A percentile compares a stretch with the other conserved stretches of the same genome.
phyloP scores from a whole-genome alignment of 495 filamentous ascomycete genomes.

The Daldinia childiae region DNA sequence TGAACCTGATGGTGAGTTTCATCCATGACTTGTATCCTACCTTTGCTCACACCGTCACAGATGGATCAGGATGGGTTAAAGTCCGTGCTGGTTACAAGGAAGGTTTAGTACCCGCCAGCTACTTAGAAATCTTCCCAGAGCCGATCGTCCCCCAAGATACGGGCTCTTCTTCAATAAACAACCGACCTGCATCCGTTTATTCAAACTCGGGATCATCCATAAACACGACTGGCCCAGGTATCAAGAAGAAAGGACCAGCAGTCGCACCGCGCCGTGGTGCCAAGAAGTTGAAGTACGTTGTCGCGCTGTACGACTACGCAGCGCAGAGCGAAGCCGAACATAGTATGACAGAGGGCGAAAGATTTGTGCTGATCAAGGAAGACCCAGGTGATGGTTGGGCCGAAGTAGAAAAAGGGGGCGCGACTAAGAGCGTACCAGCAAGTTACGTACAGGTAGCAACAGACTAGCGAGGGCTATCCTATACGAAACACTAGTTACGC shows the following conservation, averaged over 20 bases:
- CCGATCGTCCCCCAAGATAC: constrained; percentile 60
- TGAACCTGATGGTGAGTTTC: constrained; percentile 84
- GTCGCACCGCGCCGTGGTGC: constrained; percentile 92
- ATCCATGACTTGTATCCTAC: constrained; percentile 6
- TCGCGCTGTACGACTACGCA: constrained; percentile 91
- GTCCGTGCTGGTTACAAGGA: constrained; percentile 73
- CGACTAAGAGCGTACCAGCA: constrained; percentile 90
- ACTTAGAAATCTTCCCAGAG: constrained; percentile 63
- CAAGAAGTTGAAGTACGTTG: constrained; percentile 94
- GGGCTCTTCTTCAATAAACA: constrained; percentile 56
- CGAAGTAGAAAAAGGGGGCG: constrained; percentile 91
- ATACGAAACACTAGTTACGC: neutral
- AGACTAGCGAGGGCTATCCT: constrained; percentile 13
- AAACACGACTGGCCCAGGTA: constrained; percentile 55
- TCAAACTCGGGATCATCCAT: constrained; percentile 82
- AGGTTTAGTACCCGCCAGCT: constrained; percentile 87
- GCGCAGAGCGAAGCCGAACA: constrained; percentile 87
- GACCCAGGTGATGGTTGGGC: constrained; percentile 95
- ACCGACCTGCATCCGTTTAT: constrained; percentile 71
- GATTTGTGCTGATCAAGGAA: constrained; percentile 84
- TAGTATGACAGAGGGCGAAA: constrained; percentile 88
- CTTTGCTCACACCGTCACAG: constrained; percentile 55
- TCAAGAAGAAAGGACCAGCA: constrained; percentile 90
- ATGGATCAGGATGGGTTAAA: constrained; percentile 90
- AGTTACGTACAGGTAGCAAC: constrained; percentile 79